Evolutionary conservation across 31 red algal genomes (phyloP).

Genomic region (Porphyra umbilicalis): DNA sequence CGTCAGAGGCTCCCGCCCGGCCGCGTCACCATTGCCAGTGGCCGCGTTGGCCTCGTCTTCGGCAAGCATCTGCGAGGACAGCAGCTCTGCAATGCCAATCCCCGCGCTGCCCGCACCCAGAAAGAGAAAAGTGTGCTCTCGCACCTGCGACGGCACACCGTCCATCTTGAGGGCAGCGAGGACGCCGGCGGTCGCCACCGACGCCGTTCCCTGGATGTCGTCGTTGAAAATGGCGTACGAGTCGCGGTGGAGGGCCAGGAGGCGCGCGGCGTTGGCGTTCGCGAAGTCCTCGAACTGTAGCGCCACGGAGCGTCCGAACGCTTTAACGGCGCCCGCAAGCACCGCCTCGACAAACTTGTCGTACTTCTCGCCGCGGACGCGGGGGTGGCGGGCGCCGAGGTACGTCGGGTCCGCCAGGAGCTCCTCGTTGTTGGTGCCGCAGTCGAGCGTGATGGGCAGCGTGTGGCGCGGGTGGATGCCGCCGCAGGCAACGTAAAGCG

Average conservation of each 20-base stretch:
- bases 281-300: constrained; percentile 99
- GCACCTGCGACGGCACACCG: constrained; percentile 31
- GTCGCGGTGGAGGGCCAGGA: constrained; percentile 65
- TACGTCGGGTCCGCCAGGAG: constrained; percentile 32
- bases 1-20: constrained; percentile 24
- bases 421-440: constrained; percentile 37
- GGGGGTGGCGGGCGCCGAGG: constrained; percentile 19
- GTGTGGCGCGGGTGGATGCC: constrained; percentile 40
- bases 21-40: too few species aligned
- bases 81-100: constrained; percentile 79
- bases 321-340: constrained; percentile 44
- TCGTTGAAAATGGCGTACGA: constrained; percentile 87
- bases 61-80: constrained; percentile 11
- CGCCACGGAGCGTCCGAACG: constrained; percentile 40
- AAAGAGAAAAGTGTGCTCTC: constrained; percentile 60
- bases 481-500: constrained; percentile 60
- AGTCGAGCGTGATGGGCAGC: constrained; percentile 58
- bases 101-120: constrained; percentile 87
- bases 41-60: constrained; percentile 1
- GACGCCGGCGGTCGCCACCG: constrained; percentile 74
- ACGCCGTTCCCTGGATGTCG: constrained; percentile 97
- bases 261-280: constrained; percentile 62
- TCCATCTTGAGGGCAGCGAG: constrained; percentile 59
- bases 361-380: constrained; percentile 56
- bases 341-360: constrained; percentile 57